These are phyloP conservation scores for Castanospermum australe DNA, from an alignment of 306 rosid genomes.

Conservation along the genomic window DNA sequence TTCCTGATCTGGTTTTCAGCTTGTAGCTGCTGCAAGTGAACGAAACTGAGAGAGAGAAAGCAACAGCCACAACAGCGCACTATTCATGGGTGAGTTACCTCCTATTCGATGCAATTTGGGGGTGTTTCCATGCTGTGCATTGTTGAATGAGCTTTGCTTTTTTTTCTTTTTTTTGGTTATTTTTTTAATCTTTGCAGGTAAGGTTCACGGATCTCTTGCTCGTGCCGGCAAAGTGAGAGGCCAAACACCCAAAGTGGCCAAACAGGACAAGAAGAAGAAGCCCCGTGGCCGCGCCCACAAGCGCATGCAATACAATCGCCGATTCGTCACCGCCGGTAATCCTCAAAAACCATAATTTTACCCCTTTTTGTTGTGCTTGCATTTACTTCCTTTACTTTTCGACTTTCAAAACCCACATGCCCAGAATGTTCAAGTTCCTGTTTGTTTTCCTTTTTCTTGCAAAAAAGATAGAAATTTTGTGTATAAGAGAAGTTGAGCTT, in stretches of 20 bases:
- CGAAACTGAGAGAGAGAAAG: neutral
- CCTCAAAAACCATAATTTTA: neutral
- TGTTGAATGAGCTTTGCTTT: no score
- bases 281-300: constrained; percentile 52
- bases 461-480: neutral
- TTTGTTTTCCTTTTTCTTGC: neutral
- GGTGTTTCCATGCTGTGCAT: no score
- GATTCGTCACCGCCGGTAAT: constrained; percentile 49
- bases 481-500: neutral
- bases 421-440: neutral
- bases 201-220: constrained; percentile 45
- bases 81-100: constrained; percentile 25
- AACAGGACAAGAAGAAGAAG: constrained; percentile 48
- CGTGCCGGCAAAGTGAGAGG: constrained; percentile 47
- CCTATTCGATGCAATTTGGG: neutral
- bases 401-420: neutral
- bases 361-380: no score
- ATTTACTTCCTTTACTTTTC: neutral
- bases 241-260: constrained; percentile 43
- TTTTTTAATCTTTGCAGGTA: constrained; percentile 27
- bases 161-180: neutral
- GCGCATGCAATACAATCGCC: constrained; percentile 49
- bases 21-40: neutral
- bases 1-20: neutral
- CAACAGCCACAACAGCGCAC: neutral